phyloP scores from a whole-genome alignment of 129 eudicot species.

The Artemisia annua region DNA sequence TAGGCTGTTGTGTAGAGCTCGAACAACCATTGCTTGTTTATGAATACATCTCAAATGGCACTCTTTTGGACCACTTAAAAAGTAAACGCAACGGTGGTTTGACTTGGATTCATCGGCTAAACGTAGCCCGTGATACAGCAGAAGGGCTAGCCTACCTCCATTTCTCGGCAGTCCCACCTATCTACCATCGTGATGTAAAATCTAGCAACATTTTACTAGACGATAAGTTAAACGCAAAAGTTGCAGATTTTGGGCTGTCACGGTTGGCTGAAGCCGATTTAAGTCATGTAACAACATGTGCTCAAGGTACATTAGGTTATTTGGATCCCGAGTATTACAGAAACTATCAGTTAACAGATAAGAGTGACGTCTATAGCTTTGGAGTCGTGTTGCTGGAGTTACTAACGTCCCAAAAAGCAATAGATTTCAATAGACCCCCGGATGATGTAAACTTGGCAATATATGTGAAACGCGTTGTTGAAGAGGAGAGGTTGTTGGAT shows the following conservation, averaged over 20 bases:
- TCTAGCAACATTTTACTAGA: constrained; percentile 81
- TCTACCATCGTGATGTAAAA: constrained; percentile 83
- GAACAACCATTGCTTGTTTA: constrained; percentile 82
- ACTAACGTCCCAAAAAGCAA: constrained; percentile 68
- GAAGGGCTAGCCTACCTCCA: constrained; percentile 91
- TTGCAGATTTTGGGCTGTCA: constrained; percentile 82
- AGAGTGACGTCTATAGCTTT: constrained; percentile 85
- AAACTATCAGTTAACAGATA: constrained; percentile 83
- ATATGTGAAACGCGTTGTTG: constrained; percentile 71
- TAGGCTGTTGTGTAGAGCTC: constrained; percentile 91
- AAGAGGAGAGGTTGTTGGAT: constrained; percentile 71
- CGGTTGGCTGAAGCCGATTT: constrained; percentile 77
- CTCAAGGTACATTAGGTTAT: constrained; percentile 87
- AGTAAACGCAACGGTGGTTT: constrained; percentile 28
- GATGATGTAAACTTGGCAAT: constrained; percentile 92
- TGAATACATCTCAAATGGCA: constrained; percentile 75
- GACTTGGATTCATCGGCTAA: constrained; percentile 63
- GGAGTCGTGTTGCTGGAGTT: constrained; percentile 80
- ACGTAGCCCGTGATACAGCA: constrained; percentile 70
- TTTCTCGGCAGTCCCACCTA: constrained; percentile 74
- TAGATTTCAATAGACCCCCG: constrained; percentile 61
- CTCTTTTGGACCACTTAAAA: constrained; percentile 56
- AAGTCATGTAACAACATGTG: constrained; percentile 85
- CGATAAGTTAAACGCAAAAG: constrained; percentile 72
- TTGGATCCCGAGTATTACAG: constrained; percentile 88